Conservation (phyloP, 257 asterid species). For the Lycium ferocissimum region DNA sequence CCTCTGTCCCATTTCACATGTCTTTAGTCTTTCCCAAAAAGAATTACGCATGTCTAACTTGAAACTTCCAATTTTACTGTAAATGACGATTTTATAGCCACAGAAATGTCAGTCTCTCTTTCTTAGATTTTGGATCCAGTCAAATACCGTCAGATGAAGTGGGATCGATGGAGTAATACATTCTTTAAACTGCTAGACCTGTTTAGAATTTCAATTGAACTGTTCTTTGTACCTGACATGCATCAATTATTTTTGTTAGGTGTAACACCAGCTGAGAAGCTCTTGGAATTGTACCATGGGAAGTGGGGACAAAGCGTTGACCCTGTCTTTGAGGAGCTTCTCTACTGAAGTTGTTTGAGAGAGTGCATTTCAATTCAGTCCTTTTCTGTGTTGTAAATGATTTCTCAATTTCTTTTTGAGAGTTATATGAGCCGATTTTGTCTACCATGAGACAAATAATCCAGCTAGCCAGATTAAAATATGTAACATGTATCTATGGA, state of each 20-base stretch:
- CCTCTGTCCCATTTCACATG: too few species aligned
- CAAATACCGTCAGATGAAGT: too few species aligned
- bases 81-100: too few species aligned
- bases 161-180: background rate
- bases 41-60: too few species aligned
- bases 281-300: slow-evolving; percentile 84
- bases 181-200: background rate
- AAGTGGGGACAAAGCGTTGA: slow-evolving; percentile 88
- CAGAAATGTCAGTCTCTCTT: too few species aligned
- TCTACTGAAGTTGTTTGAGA: slow-evolving; percentile 53
- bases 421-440: background rate
- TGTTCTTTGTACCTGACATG: background rate
- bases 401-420: slow-evolving; percentile 22
- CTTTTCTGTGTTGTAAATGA: slow-evolving; percentile 6
- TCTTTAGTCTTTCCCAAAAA: too few species aligned
- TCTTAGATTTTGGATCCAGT: too few species aligned
- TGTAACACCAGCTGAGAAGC: slow-evolving; percentile 93
- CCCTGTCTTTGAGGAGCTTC: slow-evolving; percentile 89
- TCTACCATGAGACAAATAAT: background rate
- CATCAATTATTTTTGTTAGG: slow-evolving; percentile 45
- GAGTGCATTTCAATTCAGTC: background rate
- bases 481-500: slow-evolving; percentile 9
- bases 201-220: background rate
- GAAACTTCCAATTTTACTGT: too few species aligned
- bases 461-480: slow-evolving; percentile 17